phyloP scores from a whole-genome alignment of 306 rosid species.

The Ormosia emarginata region DNA sequence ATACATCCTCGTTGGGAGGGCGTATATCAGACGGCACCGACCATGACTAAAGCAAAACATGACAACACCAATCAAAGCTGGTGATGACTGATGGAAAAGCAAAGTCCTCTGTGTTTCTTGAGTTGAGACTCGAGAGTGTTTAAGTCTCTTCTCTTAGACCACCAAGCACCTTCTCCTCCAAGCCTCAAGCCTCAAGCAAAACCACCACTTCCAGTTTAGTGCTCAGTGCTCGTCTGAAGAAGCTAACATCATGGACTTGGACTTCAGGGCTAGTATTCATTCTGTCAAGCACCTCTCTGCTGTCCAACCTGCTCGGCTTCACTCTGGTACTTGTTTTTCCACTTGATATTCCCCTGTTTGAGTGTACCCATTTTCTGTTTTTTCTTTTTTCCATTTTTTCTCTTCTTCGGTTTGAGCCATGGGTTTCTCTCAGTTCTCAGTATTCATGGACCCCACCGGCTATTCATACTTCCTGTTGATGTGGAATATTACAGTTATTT shows the following conservation, averaged over 20 bases:
- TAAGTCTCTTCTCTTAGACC: neutral
- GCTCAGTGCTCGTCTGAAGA: conserved; percentile 9
- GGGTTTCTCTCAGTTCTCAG: neutral
- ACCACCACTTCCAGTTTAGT: neutral
- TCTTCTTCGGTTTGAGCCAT: neutral
- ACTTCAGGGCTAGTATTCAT: conserved; percentile 62
- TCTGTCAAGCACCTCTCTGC: conserved; percentile 58
- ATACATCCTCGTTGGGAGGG: too few species aligned
- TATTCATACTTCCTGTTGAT: neutral
- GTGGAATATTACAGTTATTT: neutral
- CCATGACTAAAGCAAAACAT: conserved; percentile 41
- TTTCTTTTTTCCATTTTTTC: neutral
- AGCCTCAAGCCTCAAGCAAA: conserved; percentile 4
- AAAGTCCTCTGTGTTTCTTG: neutral
- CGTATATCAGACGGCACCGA: too few species aligned
- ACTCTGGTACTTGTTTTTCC: conserved; percentile 49
- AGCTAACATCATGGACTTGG: conserved; percentile 64
- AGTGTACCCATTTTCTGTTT: neutral
- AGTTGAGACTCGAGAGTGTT: neutral
- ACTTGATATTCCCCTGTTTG: neutral
- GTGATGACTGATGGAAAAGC: neutral
- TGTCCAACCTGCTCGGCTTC: conserved; percentile 59
- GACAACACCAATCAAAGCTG: conserved; percentile 23
- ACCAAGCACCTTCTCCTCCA: neutral
- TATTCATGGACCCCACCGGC: neutral